phyloP scores from a whole-genome alignment of 345 rosid genomes.

The Eutrema yunnanense region DNA sequence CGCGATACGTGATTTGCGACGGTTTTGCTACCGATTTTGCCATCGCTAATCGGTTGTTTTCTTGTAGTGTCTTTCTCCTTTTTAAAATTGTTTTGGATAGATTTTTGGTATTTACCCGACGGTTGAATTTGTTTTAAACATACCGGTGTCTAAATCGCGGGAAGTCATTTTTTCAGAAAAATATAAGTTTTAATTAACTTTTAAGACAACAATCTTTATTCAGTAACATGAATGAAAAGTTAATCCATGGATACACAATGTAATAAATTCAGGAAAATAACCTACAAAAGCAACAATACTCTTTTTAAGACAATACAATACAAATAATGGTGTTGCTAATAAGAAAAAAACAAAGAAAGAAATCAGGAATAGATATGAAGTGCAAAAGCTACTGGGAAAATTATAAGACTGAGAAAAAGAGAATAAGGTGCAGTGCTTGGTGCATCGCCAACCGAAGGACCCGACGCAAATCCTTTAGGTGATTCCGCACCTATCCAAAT shows the following conservation, averaged over 20 bases:
- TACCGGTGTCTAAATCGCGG: no score
- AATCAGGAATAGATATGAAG: constrained; percentile 1
- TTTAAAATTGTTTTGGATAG: no score
- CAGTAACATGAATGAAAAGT: constrained; percentile 15
- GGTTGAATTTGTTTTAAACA: no score
- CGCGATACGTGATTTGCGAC: no score
- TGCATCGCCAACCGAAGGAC: constrained; percentile 14
- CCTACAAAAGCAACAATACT: constrained; percentile 10
- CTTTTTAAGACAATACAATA: not conserved
- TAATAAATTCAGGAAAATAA: not conserved
- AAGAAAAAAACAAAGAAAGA: not conserved
- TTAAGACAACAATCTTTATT: not conserved
- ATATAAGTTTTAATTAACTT: not conserved
- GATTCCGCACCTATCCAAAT: constrained; percentile 15
- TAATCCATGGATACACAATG: not conserved
- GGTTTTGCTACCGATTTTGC: no score
- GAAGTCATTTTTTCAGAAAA: no score
- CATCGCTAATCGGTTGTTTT: no score
- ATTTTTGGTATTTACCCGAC: no score
- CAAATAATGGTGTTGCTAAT: not conserved
- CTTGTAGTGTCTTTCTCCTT: no score
- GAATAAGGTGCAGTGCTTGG: constrained; percentile 8
- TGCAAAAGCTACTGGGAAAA: constrained; percentile 8
- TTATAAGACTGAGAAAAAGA: constrained; percentile 7
- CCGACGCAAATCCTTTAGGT: constrained; percentile 12